phyloP scores from a whole-genome alignment of 768 basidiomycete genomes.

The Ephemerocybe angulata region DNA sequence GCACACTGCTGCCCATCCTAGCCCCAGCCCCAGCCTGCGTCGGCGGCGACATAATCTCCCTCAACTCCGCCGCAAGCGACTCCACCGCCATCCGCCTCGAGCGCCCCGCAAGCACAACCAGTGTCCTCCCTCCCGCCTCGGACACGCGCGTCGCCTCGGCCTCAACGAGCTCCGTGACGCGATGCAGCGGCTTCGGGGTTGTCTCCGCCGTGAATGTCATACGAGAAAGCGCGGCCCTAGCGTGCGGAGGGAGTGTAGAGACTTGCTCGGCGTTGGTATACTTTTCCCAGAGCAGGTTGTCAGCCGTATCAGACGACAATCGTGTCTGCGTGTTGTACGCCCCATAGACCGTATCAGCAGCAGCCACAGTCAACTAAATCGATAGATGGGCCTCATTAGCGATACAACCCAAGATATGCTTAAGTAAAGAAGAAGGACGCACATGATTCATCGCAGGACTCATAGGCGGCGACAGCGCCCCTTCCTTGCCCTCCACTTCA shows the following conservation, averaged over 20 bases:
- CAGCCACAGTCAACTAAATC: conserved; percentile 38
- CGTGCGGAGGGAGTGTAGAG: conserved; percentile 21
- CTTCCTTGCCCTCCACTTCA: no score
- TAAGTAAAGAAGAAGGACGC: conserved; percentile 1
- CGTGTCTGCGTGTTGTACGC: conserved; percentile 58
- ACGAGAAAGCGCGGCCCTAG: conserved; percentile 50
- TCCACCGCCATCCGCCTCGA: conserved; percentile 67
- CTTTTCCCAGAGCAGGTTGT: conserved; percentile 71
- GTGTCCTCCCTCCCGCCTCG: conserved; percentile 31
- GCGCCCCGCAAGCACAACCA: conserved; percentile 70
- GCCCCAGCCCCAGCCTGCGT: conserved; percentile 30
- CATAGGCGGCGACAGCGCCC: conserved; percentile 10
- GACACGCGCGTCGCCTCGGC: conserved; percentile 23
- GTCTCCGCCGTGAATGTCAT: conserved; percentile 55
- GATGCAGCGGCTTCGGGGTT: conserved; percentile 54
- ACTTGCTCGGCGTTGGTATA: conserved; percentile 38
- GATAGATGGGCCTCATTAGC: neutral
- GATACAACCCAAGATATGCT: neutral
- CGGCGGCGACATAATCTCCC: conserved; percentile 29
- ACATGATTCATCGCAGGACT: conserved; percentile 5
- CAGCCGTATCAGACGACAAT: conserved; percentile 77
- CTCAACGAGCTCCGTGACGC: conserved; percentile 44
- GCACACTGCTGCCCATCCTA: conserved; percentile 50
- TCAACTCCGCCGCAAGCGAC: conserved; percentile 57
- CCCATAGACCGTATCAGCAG: conserved; percentile 73